Evolutionary conservation across 768 basidiomycete species (phyloP), one percentile per base, ranked within the genome.

Genomic region (Lenzites betulinus): DNA sequence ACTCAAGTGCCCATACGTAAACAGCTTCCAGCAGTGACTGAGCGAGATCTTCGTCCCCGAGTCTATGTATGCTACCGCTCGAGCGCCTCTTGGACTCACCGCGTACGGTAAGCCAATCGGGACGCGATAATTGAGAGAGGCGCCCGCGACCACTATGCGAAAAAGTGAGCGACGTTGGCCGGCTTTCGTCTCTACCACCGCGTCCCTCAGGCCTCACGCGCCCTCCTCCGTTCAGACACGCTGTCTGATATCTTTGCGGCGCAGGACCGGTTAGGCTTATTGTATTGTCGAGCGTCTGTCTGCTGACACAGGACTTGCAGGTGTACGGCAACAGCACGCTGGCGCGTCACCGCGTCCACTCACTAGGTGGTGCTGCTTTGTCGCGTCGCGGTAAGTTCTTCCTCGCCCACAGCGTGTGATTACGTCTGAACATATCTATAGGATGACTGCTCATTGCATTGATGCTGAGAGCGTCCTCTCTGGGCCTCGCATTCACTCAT

Each of bases 381-480:
- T 58, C 58, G 63, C 49, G 52, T 65, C 64, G 66, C 64, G 64
- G 66, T 65, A 52, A 20, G 66, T 60, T 30, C 41, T 22, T 18
- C 3, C 25, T 22, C 15, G 18, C 7, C 7, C 25, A 9, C 48
- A 33, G 15, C 12, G 7, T 25, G 15, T 18, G 8, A 20, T 2
- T 4, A 16, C 35, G 22, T 8, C 47, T 54, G 48, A 57, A 38
- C 51, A 15, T 33, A 4, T 5, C 18, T 8, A 30, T 68, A 90
- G 88, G 81, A 90, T 91, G 89, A 87, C 81, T 87, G 84, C 78
- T 79, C 77, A 76, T 75, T 74, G 70, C 76, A 85, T 89, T 86
- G 82, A 92, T 92, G 90, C 83, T 90, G 77, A 85, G 85, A 85
- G 88, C 83, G 84, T 88, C 87, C 83, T 86, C 83, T 80, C 81